phyloP scores from a whole-genome alignment of 2,329 filamentous ascomycete species.

The Emydomyces testavorans region DNA sequence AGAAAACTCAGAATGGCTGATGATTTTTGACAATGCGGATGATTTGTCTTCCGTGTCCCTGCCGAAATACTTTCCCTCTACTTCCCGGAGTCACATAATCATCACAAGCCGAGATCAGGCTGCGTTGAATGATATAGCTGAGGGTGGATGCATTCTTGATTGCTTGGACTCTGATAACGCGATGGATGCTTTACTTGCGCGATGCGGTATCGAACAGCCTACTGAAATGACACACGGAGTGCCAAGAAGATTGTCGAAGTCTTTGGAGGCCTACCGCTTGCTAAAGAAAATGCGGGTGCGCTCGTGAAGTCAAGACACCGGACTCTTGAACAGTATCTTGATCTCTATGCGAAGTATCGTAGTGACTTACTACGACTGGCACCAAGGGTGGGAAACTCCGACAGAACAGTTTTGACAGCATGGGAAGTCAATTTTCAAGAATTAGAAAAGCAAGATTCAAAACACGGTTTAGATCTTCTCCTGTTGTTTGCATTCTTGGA shows the following conservation, averaged over 20 bases:
- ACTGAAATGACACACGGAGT: conserved; percentile 7
- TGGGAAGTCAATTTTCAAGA: conserved; percentile 16
- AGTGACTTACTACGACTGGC: conserved; percentile 10
- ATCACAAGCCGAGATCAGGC: conserved; percentile 12
- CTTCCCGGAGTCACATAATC: conserved; percentile 10
- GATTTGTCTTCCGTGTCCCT: conserved; percentile 7
- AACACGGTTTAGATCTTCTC: conserved; percentile 7
- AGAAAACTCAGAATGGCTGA: conserved; percentile 15
- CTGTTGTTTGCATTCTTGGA: conserved; percentile 15
- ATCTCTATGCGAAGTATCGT: conserved; percentile 10
- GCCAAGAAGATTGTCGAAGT: conserved; percentile 10
- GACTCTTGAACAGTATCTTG: conserved; percentile 11
- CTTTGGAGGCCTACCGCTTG: conserved; percentile 15
- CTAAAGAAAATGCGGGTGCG: conserved; percentile 14
- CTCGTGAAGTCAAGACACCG: conserved; percentile 14
- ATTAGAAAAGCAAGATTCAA: conserved; percentile 10
- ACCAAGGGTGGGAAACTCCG: conserved; percentile 3
- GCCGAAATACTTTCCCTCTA: conserved; percentile 7
- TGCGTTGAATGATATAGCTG: conserved; percentile 1
- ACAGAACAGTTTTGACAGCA: conserved; percentile 14
- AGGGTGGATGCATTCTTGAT: conserved; percentile 8
- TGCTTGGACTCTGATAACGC: conserved; percentile 10
- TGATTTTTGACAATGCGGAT: conserved; percentile 19
- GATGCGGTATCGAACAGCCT: conserved; percentile 10
- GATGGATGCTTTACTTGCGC: conserved; percentile 12